Percentiles rank a stretch among this genome's conserved stretches.
Conservation (phyloP, 176 grass and related monocot genomes). For the Oryza brachyantha region DNA sequence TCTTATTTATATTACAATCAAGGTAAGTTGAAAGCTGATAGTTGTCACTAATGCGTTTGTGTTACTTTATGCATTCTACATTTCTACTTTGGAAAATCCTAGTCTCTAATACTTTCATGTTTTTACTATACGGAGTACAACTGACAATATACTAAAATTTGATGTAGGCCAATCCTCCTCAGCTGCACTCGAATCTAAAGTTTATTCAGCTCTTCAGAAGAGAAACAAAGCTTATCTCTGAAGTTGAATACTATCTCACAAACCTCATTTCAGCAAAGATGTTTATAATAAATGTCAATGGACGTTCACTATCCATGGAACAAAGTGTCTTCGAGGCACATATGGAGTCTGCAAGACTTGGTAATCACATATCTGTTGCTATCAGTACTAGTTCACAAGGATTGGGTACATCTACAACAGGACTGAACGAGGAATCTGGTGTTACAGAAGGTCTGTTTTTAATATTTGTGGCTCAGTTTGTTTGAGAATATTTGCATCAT, state of each 20-base stretch:
- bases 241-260: constrained; percentile 90
- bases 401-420: constrained; percentile 15
- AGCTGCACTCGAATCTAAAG: constrained; percentile 90
- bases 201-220: constrained; percentile 87
- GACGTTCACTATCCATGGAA: constrained; percentile 64
- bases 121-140: neutral
- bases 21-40: constrained; percentile 32
- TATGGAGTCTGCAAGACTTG: constrained; percentile 65
- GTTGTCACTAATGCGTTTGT: constrained; percentile 4
- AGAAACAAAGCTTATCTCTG: constrained; percentile 85
- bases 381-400: constrained; percentile 24
- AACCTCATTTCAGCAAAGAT: constrained; percentile 89
- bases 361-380: constrained; percentile 42
- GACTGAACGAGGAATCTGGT: constrained; percentile 22
- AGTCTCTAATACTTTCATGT: neutral
- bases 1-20: constrained; percentile 92
- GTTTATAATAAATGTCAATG: constrained; percentile 78
- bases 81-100: no score
- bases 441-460: constrained; percentile 42
- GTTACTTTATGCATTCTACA: neutral
- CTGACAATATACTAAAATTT: constrained; percentile 12
- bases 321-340: constrained; percentile 70
- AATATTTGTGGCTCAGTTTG: neutral
- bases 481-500: neutral
- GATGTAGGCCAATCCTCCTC: constrained; percentile 87